Evolutionary conservation across 1,284 basidiomycete genomes (phyloP).

Genomic region (Pyrrhoderma lamaoense): DNA sequence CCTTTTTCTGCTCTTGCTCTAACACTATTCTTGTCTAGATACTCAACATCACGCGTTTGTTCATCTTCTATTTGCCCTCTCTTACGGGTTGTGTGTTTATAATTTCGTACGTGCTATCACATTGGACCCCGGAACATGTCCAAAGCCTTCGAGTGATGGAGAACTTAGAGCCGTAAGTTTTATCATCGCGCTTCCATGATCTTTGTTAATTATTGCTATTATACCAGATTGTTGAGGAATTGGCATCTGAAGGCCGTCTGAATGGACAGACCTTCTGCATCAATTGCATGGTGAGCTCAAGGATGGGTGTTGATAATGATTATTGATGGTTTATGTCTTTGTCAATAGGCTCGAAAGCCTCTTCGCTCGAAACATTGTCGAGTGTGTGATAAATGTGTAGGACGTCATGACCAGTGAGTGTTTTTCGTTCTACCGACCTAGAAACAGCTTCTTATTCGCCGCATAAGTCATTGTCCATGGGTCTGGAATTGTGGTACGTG

Average conservation of each 20-base stretch:
- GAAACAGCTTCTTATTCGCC: conserved; percentile 6
- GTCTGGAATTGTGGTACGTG: conserved; percentile 94
- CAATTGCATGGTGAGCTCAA: conserved; percentile 76
- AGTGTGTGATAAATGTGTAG: conserved; percentile 85
- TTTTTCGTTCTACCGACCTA: not conserved
- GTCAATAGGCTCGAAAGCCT: conserved; percentile 73
- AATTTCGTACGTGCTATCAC: conserved; percentile 88
- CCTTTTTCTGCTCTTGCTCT: not conserved
- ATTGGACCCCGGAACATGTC: conserved; percentile 87
- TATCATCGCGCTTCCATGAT: conserved; percentile 12
- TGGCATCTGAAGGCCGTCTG: conserved; percentile 79
- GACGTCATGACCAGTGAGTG: conserved; percentile 84
- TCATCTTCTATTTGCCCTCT: conserved; percentile 71
- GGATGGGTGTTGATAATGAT: not conserved
- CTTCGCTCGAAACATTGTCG: conserved; percentile 94
- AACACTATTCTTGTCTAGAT: conserved; percentile 35
- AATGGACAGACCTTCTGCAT: conserved; percentile 98
- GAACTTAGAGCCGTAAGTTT: conserved; percentile 71
- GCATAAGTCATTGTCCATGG: conserved; percentile 89
- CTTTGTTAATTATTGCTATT: not conserved
- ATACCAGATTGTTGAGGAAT: conserved; percentile 74
- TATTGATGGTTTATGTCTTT: not conserved
- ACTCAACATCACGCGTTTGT: conserved; percentile 68
- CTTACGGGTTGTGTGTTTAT: conserved; percentile 69
- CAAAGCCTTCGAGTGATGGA: conserved; percentile 68